Evolutionary conservation across 108 stramenopile species (phyloP), one percentile per base, ranked within the genome.

Genomic region (Cyclotella cryptica): DNA sequence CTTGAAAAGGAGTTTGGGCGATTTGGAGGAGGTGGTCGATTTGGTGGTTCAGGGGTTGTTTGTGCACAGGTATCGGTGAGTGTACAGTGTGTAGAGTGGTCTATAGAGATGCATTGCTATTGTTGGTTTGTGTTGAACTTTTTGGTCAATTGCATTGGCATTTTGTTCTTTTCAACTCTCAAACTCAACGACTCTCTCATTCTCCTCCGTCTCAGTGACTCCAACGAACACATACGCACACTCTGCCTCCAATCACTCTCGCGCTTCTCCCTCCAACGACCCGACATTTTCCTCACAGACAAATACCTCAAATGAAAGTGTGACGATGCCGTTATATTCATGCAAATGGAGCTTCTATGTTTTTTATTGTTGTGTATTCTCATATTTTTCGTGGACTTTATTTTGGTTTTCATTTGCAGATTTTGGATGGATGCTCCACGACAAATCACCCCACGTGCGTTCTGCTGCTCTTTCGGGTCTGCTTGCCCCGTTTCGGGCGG

Each of bases 261-360:
- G 9, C 65, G 80, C 21, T 85, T 90, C 77, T 80, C 71, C 29
- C 69, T 94, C 57, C 81, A 87, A 28, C 87, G 93, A 40, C 96
- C 96, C 1, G 92, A 93, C 73, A 60, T 93, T 17, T 96, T 91
- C 79, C 72, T 93, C 58, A 79, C 72, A 19, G 88, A 93, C 75
- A 92, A 89, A 61, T 96, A 93, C 75, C 88, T 96, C 69, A 96
- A 96, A 77, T 96, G n/a, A n/a, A n/a, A n/a, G n/a, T n/a, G n/a
- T n/a, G n/a, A n/a, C n/a, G n/a, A n/a, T n/a, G n/a, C n/a, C n/a
- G n/a, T n/a, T n/a, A n/a, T n/a, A n/a, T n/a, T n/a, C n/a, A n/a
- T n/a, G n/a, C n/a, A n/a, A n/a, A n/a, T n/a, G n/a, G n/a, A n/a
- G n/a, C n/a, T n/a, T n/a, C n/a, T n/a, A n/a, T n/a, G n/a, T n/a